These are phyloP conservation scores for Medicago arabica DNA, from an alignment of 306 rosid species.

Conservation along the genomic window DNA sequence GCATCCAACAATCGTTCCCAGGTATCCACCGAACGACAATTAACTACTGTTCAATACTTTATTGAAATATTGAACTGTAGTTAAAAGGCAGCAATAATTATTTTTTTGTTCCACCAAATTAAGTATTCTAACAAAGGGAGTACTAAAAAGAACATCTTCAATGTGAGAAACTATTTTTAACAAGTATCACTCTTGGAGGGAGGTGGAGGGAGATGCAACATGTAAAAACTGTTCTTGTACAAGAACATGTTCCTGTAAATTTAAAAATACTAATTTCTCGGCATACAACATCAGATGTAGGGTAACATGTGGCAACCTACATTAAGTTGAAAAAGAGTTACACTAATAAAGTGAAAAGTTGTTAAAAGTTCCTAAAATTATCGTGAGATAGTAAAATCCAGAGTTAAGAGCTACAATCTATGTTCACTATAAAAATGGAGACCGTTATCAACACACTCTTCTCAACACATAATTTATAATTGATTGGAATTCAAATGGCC, in stretches of 20 bases:
- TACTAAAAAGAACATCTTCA: not conserved
- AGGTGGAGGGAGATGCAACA: not conserved
- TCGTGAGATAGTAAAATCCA: not conserved
- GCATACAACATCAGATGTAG: not conserved
- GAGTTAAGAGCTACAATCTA: not conserved
- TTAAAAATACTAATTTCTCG: not conserved
- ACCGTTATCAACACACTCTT: too few relatives aligned
- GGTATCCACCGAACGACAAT: too few relatives aligned
- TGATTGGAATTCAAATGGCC: too few relatives aligned
- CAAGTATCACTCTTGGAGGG: not conserved
- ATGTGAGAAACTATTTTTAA: not conserved
- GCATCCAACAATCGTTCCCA: too few relatives aligned
- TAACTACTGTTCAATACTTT: too few relatives aligned
- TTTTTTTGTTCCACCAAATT: not conserved
- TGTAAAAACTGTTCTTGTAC: not conserved
- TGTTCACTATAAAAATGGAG: too few relatives aligned
- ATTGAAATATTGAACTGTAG: too few relatives aligned
- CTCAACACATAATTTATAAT: too few relatives aligned
- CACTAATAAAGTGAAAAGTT: too few relatives aligned
- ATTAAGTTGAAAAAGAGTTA: not conserved
- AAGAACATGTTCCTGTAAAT: not conserved
- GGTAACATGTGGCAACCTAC: not conserved
- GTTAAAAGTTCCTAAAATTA: not conserved
- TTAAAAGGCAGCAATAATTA: slow-evolving; percentile 2
- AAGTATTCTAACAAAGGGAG: not conserved